Evolutionary conservation across 495 filamentous ascomycete genomes (phyloP).

Genomic region (Saxophila tyrrhenica): DNA sequence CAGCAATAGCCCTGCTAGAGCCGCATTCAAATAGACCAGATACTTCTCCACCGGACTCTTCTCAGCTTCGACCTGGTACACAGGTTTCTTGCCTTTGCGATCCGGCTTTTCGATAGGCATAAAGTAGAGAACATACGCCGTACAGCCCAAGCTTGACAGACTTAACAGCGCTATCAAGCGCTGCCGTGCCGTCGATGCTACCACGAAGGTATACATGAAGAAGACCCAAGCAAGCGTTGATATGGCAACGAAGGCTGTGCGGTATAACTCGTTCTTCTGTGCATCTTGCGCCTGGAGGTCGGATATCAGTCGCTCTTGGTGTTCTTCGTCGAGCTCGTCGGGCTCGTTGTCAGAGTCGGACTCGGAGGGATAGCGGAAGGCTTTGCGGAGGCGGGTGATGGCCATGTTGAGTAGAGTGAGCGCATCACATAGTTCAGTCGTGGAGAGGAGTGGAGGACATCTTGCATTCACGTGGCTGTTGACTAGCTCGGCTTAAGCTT

Average conservation of each 20-base stretch:
- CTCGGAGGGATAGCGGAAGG: constrained; percentile 28
- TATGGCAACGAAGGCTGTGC: constrained; percentile 47
- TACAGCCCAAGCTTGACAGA: constrained; percentile 48
- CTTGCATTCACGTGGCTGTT: too few species aligned
- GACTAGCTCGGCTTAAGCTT: too few species aligned
- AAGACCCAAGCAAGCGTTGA: constrained; percentile 40
- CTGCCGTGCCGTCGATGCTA: constrained; percentile 20
- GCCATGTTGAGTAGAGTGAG: too few species aligned
- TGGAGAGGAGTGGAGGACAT: too few species aligned
- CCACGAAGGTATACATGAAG: constrained; percentile 43
- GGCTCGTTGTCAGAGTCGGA: constrained; percentile 19
- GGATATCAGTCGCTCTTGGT: constrained; percentile 61
- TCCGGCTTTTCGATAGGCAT: constrained; percentile 30
- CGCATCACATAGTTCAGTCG: too few species aligned
- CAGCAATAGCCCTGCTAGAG: constrained; percentile 24
- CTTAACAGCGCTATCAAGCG: constrained; percentile 39
- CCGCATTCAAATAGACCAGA: constrained; percentile 39
- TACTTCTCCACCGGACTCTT: constrained; percentile 32
- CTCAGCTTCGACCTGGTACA: constrained; percentile 11
- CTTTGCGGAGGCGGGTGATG: constrained; percentile 22
- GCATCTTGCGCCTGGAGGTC: constrained; percentile 46
- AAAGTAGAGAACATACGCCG: constrained; percentile 39
- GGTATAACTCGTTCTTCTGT: constrained; percentile 46
- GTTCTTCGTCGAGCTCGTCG: constrained; percentile 31
- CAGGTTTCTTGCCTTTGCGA: constrained; percentile 12